Evolutionary conservation across 768 basidiomycete species (phyloP).

Genomic region (Serendipita indica): DNA sequence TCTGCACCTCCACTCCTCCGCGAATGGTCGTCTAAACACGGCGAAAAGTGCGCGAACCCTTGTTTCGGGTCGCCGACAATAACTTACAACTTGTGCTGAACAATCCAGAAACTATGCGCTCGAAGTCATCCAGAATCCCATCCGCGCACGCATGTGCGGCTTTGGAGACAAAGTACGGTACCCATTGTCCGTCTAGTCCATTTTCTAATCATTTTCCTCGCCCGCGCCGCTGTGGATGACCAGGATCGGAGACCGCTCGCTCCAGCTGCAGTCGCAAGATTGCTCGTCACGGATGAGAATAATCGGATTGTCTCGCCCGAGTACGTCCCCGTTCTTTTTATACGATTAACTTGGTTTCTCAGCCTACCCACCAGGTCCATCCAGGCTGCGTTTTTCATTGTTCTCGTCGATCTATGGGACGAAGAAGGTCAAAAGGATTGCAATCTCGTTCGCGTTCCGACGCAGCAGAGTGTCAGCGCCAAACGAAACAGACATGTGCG

Average conservation of each 20-base stretch:
- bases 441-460: conserved; percentile 81
- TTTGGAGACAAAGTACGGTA: conserved; percentile 80
- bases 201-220: conserved; percentile 11
- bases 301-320: conserved; percentile 55
- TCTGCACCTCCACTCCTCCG: neutral
- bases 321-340: conserved; percentile 31
- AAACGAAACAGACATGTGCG: conserved; percentile 8
- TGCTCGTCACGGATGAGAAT: conserved; percentile 57
- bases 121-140: conserved; percentile 74
- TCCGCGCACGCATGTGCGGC: conserved; percentile 88
- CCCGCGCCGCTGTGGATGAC: conserved; percentile 14
- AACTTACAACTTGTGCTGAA: too few species aligned
- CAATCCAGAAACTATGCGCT: conserved; percentile 70
- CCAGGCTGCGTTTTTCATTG: conserved; percentile 76
- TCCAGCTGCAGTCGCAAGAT: conserved; percentile 77
- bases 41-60: conserved; percentile 8
- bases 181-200: conserved; percentile 11
- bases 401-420: conserved; percentile 89
- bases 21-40: conserved; percentile 5
- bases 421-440: conserved; percentile 66
- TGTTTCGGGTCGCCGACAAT: conserved; percentile 10
- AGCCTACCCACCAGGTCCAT: conserved; percentile 42
- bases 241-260: conserved; percentile 88
- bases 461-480: conserved; percentile 27
- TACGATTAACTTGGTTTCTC: conserved; percentile 12